phyloP scores from a whole-genome alignment of 1,139 yeast genomes.

The Pichia sp. region DNA sequence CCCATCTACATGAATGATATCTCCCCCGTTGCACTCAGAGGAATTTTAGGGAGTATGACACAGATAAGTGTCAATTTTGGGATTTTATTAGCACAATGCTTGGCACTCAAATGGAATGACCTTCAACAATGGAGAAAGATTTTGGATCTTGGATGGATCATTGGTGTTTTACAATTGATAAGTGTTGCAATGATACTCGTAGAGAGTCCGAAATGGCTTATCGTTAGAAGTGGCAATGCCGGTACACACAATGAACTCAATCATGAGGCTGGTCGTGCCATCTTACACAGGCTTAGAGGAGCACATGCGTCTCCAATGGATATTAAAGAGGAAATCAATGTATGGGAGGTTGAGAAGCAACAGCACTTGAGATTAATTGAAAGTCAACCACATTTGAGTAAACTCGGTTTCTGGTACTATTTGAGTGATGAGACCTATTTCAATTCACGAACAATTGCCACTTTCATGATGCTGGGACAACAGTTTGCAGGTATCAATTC shows the following conservation, averaged over 20 bases:
- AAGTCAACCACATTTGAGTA: slow-evolving; percentile 16
- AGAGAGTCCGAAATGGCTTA: slow-evolving; percentile 85
- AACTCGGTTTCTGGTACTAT: slow-evolving; percentile 34
- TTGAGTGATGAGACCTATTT: slow-evolving; percentile 43
- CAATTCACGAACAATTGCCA: slow-evolving; percentile 57
- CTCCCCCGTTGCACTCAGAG: slow-evolving; percentile 60
- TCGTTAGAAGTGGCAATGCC: slow-evolving; percentile 16
- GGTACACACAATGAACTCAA: slow-evolving; percentile 12
- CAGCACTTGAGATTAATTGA: slow-evolving; percentile 14
- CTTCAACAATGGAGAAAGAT: slow-evolving; percentile 66
- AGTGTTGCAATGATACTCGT: slow-evolving; percentile 39
- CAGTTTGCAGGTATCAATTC: slow-evolving; percentile 92
- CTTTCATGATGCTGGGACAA: slow-evolving; percentile 76
- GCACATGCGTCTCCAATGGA: slow-evolving; percentile 10
- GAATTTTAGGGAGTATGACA: slow-evolving; percentile 79
- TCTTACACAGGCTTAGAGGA: slow-evolving; percentile 18
- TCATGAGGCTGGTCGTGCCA: slow-evolving; percentile 25
- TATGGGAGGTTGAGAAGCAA: slow-evolving; percentile 23
- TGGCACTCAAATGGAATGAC: slow-evolving; percentile 65
- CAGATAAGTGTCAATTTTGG: slow-evolving; percentile 85
- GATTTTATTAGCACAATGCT: slow-evolving; percentile 65
- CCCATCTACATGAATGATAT: slow-evolving; percentile 79
- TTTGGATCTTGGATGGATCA: slow-evolving; percentile 47
- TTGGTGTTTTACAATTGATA: slow-evolving; percentile 46
- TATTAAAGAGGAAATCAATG: slow-evolving; percentile 15